Percentiles rank a stretch among this genome's conserved stretches.
Evolutionary conservation across 73 alveolate genomes (phyloP).

Genomic region (Tetrahymena borealis): DNA sequence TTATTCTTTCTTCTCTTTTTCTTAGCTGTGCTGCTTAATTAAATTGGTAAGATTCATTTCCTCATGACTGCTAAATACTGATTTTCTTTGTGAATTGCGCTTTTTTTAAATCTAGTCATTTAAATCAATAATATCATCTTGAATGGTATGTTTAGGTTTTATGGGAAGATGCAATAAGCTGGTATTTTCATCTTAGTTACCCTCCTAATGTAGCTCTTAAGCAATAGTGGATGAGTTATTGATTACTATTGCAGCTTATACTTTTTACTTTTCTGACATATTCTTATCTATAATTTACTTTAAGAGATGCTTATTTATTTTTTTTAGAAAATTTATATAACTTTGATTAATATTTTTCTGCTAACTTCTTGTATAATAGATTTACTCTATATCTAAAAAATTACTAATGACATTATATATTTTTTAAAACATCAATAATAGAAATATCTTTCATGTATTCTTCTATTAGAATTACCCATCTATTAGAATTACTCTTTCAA

Average conservation of each 20-base stretch:
- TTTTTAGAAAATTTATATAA: neutral
- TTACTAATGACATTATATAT: no score
- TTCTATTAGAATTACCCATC: no score
- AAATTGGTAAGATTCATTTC: neutral
- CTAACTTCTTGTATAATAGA: neutral
- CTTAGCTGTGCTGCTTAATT: neutral
- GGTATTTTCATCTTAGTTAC: no score
- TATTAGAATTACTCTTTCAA: no score
- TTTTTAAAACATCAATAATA: neutral
- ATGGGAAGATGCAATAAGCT: no score
- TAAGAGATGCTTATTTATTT: neutral
- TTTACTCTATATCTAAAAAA: no score
- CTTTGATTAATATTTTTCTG: neutral
- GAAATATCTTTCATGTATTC: no score
- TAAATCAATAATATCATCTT: neutral
- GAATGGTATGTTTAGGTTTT: neutral
- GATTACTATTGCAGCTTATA: no score
- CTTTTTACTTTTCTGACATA: constrained; percentile 1
- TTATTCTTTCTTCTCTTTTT: neutral
- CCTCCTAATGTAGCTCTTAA: no score
- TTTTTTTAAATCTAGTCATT: neutral
- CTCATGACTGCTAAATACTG: neutral
- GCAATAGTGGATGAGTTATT: no score
- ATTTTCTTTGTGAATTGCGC: neutral
- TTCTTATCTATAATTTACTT: neutral